Percentiles rank a stretch among this genome's conserved stretches.
Conservation (phyloP, 73 alveolate genomes). For the Stentor roeselii region DNA sequence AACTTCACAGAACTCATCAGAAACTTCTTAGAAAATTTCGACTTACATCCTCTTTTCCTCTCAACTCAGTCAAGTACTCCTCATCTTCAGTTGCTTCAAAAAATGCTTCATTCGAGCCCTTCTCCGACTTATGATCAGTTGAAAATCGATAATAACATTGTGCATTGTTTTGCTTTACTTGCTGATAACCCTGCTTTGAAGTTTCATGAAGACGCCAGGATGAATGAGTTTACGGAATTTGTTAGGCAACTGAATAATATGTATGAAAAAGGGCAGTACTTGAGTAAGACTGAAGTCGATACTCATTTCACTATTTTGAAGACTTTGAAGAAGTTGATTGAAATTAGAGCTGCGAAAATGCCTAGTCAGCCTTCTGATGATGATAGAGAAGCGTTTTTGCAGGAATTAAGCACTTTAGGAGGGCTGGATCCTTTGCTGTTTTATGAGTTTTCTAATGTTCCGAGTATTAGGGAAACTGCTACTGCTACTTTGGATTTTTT, state of each 20-base stretch:
- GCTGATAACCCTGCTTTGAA: background rate
- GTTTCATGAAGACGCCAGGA: background rate
- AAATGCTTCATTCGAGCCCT: background rate
- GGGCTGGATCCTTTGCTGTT: constrained; percentile 5
- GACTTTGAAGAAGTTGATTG: background rate
- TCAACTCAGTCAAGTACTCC: background rate
- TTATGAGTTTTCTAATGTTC: constrained; percentile 1
- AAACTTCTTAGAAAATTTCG: constrained; percentile 10
- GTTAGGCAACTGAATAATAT: background rate
- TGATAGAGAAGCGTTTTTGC: constrained; percentile 18
- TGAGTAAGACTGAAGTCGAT: constrained; percentile 16
- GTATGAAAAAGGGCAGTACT: constrained; percentile 10
- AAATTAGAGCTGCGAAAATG: background rate
- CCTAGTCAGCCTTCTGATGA: background rate
- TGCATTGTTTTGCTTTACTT: constrained; percentile 14
- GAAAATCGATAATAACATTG: constrained; percentile 4
- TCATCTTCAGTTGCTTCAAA: background rate
- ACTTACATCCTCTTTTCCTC: background rate
- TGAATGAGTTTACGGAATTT: constrained; percentile 1
- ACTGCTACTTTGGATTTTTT: background rate
- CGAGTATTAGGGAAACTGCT: constrained; percentile 3
- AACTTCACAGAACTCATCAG: constrained; percentile 10
- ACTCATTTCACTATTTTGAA: background rate
- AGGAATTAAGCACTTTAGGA: background rate
- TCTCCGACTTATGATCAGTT: constrained; percentile 19